These are phyloP conservation scores for Diaporthe sp. DNA, from an alignment of 2,329 filamentous ascomycete species.

Conservation along the genomic window DNA sequence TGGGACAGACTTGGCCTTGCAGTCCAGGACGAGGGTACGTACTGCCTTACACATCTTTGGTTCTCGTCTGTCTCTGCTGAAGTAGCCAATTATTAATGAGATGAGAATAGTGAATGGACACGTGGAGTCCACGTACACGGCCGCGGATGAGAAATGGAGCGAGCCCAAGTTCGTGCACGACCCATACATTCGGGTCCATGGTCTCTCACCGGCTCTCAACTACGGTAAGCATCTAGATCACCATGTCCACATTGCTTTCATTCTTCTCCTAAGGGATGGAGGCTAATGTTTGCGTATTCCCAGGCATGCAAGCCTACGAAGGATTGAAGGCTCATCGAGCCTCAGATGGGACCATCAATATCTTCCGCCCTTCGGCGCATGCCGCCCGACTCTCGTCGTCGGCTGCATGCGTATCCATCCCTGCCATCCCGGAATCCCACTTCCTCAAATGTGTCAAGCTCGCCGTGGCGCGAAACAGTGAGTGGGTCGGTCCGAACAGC, in stretches of 20 bases:
- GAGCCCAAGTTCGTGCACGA: conserved; percentile 83
- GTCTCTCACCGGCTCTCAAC: conserved; percentile 95
- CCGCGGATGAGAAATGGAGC: conserved; percentile 82
- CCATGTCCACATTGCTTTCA: background rate
- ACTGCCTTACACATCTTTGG: background rate
- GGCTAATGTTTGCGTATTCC: background rate
- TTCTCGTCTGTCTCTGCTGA: background rate
- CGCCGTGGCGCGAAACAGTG: conserved; percentile 90
- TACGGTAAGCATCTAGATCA: conserved; percentile 76
- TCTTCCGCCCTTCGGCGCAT: conserved; percentile 92
- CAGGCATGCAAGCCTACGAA: conserved; percentile 83
- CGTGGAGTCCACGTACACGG: conserved; percentile 87
- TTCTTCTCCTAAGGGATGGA: background rate
- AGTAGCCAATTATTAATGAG: background rate
- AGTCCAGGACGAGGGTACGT: background rate
- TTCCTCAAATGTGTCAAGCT: conserved; percentile 84
- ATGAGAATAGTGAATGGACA: conserved; percentile 84
- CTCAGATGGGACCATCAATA: conserved; percentile 79
- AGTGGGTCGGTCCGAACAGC: conserved; percentile 88
- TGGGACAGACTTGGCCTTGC: background rate
- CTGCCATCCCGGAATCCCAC: conserved; percentile 80
- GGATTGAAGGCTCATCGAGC: conserved; percentile 94
- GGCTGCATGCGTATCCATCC: conserved; percentile 86
- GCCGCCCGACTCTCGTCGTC: conserved; percentile 88
- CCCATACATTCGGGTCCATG: conserved; percentile 90